Conservation (phyloP, 2,329 filamentous ascomycete species). For the Cladosporium phlei region DNA sequence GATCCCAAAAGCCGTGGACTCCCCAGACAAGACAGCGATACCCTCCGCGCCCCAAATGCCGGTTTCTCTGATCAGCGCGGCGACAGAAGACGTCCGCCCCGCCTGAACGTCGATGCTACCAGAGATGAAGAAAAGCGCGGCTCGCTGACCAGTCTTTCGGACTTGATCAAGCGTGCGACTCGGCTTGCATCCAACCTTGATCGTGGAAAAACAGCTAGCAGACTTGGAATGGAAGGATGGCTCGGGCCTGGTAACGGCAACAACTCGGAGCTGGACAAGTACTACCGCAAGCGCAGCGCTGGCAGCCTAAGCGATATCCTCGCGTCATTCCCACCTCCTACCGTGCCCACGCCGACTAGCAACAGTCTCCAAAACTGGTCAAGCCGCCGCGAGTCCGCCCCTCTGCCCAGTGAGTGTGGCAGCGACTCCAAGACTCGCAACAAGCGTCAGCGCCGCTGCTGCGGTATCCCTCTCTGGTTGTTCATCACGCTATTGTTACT, state of each 20-base stretch:
- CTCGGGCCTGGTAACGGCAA: constrained; percentile 33
- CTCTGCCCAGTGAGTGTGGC: constrained; percentile 29
- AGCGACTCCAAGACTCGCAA: constrained; percentile 6
- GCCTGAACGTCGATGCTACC: constrained; percentile 76
- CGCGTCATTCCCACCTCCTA: constrained; percentile 60
- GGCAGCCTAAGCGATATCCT: constrained; percentile 60
- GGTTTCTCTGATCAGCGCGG: constrained; percentile 37
- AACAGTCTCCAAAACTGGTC: constrained; percentile 15
- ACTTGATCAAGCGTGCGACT: constrained; percentile 85
- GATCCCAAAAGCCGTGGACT: constrained; percentile 32
- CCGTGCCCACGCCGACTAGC: constrained; percentile 15
- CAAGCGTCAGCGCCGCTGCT: constrained; percentile 58
- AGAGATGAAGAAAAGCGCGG: constrained; percentile 76
- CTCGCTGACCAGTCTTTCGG: constrained; percentile 85
- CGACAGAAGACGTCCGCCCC: constrained; percentile 56
- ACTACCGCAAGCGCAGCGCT: constrained; percentile 39
- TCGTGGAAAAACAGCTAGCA: constrained; percentile 64
- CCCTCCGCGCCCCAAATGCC: constrained; percentile 28
- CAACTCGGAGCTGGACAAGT: constrained; percentile 26
- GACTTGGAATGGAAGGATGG: constrained; percentile 47
- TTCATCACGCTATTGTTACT: constrained; percentile 65
- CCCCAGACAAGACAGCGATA: constrained; percentile 26
- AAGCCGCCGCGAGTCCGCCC: constrained; percentile 18
- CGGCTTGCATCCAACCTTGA: constrained; percentile 83
- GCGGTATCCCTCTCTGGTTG: constrained; percentile 75